Evolutionary conservation across 129 eudicot species (phyloP).

Genomic region (Artemisia tridentata): DNA sequence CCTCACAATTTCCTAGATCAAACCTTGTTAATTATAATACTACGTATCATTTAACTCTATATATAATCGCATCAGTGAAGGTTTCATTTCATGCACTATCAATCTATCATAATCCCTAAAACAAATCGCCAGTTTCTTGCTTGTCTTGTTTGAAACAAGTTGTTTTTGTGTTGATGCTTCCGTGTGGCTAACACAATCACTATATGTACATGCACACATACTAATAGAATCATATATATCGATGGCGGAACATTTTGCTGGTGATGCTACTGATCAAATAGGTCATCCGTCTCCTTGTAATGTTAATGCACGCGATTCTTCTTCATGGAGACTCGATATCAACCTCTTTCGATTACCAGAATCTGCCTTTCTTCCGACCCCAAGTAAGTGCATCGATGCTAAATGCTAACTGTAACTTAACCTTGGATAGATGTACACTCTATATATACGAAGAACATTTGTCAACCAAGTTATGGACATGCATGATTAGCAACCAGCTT

Average conservation of each 20-base stretch:
- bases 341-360: slow-evolving; percentile 20
- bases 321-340: slow-evolving; percentile 34
- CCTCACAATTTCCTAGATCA: too few species aligned
- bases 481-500: too few species aligned
- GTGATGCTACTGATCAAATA: slow-evolving; percentile 1
- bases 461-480: too few species aligned
- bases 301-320: slow-evolving; percentile 11
- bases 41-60: too few species aligned
- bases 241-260: slow-evolving; percentile 25
- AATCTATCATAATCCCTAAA: background rate
- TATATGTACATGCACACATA: background rate
- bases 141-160: background rate
- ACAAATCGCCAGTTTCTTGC: background rate
- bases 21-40: too few species aligned
- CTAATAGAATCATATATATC: background rate
- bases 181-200: background rate
- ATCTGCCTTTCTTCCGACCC: slow-evolving; percentile 8
- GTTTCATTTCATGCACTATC: background rate
- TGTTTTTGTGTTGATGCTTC: too few species aligned
- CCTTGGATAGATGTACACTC: background rate
- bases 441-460: too few species aligned
- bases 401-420: background rate
- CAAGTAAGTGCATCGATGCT: slow-evolving; percentile 31
- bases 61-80: background rate
- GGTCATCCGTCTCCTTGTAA: background rate